Percentiles rank a stretch among this genome's conserved stretches.
These are phyloP conservation scores for Nicotiana attenuata DNA, from an alignment of 257 asterid species.

Conservation along the genomic window DNA sequence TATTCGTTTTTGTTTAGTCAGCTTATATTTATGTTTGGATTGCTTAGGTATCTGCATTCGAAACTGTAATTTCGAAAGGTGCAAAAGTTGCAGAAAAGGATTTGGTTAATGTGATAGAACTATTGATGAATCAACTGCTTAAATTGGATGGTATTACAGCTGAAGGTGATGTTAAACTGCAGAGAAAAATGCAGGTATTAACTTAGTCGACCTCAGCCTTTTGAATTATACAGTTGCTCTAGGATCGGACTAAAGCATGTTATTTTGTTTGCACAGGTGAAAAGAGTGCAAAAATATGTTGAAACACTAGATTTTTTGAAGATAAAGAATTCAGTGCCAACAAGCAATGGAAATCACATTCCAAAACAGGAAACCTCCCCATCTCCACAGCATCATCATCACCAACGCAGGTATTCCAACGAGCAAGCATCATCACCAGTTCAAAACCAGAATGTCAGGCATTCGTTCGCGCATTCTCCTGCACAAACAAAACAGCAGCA, in stretches of 20 bases:
- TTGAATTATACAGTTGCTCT: not conserved
- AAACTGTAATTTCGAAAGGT: constrained; percentile 58
- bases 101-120: constrained; percentile 50
- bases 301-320: constrained; percentile 74
- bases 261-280: constrained; percentile 35
- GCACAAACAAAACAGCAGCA: constrained; percentile 26
- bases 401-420: constrained; percentile 12
- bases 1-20: not conserved
- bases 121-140: constrained; percentile 74
- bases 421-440: constrained; percentile 20
- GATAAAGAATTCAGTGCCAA: constrained; percentile 44
- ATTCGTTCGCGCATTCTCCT: constrained; percentile 30
- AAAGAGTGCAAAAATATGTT: constrained; percentile 69
- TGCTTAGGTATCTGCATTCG: constrained; percentile 62
- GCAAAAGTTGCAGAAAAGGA: constrained; percentile 68
- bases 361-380: constrained; percentile 17
- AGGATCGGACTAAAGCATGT: not conserved
- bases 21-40: constrained; percentile 6
- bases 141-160: constrained; percentile 61
- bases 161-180: constrained; percentile 70
- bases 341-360: constrained; percentile 14
- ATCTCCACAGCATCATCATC: constrained; percentile 2
- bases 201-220: not conserved
- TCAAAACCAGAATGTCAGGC: constrained; percentile 26
- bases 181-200: constrained; percentile 79